phyloP scores from a whole-genome alignment of 257 asterid species.

The Gentiana dahurica region DNA sequence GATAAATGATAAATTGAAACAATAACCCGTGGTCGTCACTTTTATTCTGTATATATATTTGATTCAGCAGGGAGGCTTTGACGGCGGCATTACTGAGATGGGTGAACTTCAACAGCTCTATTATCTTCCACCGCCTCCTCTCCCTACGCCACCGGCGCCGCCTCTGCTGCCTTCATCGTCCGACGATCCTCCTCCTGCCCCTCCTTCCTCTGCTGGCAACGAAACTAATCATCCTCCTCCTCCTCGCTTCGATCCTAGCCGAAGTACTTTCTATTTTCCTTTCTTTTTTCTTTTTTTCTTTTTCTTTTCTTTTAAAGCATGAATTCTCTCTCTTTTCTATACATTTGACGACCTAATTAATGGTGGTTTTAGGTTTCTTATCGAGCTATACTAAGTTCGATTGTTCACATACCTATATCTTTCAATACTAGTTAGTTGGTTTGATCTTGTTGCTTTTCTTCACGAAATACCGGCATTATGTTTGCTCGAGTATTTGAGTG shows the following conservation, averaged over 20 bases:
- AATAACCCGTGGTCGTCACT: too few species aligned
- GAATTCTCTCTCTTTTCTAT: background rate
- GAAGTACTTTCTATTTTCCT: slow-evolving; percentile 28
- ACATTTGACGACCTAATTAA: background rate
- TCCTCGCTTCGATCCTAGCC: slow-evolving; percentile 58
- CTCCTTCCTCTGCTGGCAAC: slow-evolving; percentile 5
- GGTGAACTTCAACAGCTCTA: slow-evolving; percentile 38
- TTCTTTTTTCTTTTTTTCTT: background rate
- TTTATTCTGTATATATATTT: too few species aligned
- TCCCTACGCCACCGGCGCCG: slow-evolving; percentile 32
- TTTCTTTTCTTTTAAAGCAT: background rate
- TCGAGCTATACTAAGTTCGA: too few species aligned
- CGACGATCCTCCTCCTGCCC: slow-evolving; percentile 23
- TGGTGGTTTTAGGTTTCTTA: background rate
- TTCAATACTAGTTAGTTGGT: too few species aligned
- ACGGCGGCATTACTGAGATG: slow-evolving; percentile 19
- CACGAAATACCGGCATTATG: too few species aligned
- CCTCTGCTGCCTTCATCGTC: slow-evolving; percentile 24
- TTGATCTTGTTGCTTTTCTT: too few species aligned
- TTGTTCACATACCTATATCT: too few species aligned
- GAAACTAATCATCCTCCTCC: slow-evolving; percentile 25
- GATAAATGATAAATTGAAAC: too few species aligned
- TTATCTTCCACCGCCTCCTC: slow-evolving; percentile 56
- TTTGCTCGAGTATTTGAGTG: too few species aligned
- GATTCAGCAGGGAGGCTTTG: too few species aligned